Conservation (phyloP, 257 asterid genomes). For the Parsonsia alboflavescens region DNA sequence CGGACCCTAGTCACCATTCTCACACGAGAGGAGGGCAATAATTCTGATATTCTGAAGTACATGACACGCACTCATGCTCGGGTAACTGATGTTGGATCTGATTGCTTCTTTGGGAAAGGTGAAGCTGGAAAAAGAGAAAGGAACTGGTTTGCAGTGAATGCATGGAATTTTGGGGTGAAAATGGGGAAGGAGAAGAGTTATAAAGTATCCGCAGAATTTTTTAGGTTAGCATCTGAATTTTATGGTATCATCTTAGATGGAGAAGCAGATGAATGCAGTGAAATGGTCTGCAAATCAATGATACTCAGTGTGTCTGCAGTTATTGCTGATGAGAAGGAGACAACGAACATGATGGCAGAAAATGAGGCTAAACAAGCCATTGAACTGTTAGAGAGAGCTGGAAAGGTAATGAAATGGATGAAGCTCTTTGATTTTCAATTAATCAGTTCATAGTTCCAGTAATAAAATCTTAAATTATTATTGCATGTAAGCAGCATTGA, state of each 20-base stretch:
- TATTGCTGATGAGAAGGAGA: conserved; percentile 73
- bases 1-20: conserved; percentile 71
- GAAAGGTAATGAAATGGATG: conserved; percentile 52
- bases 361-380: conserved; percentile 63
- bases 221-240: conserved; percentile 73
- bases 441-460: background rate
- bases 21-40: conserved; percentile 52
- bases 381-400: conserved; percentile 67
- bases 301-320: conserved; percentile 63
- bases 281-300: conserved; percentile 70
- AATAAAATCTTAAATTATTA: background rate
- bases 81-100: conserved; percentile 59
- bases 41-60: conserved; percentile 58
- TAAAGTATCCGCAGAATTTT: conserved; percentile 62
- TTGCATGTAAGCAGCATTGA: too few relatives aligned
- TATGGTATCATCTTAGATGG: conserved; percentile 44
- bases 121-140: conserved; percentile 82
- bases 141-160: conserved; percentile 80
- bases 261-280: conserved; percentile 43
- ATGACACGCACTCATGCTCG: conserved; percentile 64
- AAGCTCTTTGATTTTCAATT: background rate
- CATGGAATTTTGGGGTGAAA: conserved; percentile 83
- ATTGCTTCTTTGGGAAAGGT: conserved; percentile 64
- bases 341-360: too few relatives aligned
- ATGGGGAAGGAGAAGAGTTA: conserved; percentile 61